phyloP scores from a whole-genome alignment of 2,329 filamentous ascomycete species.

The Phialocephala sp. region DNA sequence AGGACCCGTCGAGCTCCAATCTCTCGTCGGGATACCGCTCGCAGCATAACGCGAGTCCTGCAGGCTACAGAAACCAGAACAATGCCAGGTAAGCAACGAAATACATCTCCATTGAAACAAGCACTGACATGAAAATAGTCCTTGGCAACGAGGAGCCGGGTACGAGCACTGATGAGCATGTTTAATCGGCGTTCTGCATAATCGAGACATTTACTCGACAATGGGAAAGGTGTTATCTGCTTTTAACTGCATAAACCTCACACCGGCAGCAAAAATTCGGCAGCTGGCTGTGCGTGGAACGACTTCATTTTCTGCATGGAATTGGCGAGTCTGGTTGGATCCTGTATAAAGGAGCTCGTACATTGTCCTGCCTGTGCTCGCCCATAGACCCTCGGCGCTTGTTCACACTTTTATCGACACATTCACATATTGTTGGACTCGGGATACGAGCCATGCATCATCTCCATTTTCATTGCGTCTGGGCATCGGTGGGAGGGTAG shows the following conservation, averaged over 20 bases:
- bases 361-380: slow-evolving; percentile 13
- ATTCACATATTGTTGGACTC: slow-evolving; percentile 11
- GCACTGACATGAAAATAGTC: slow-evolving; percentile 47
- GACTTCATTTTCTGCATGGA: slow-evolving; percentile 28
- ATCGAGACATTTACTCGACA: slow-evolving; percentile 30
- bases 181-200: slow-evolving; percentile 39
- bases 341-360: slow-evolving; percentile 26
- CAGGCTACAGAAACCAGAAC: slow-evolving; percentile 49
- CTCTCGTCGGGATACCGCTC: slow-evolving; percentile 44
- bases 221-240: slow-evolving; percentile 41
- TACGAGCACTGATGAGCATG: slow-evolving; percentile 54
- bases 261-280: slow-evolving; percentile 25
- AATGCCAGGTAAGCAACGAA: slow-evolving; percentile 52
- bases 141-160: slow-evolving; percentile 62
- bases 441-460: slow-evolving; percentile 4
- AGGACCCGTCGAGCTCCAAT: slow-evolving; percentile 43
- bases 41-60: slow-evolving; percentile 50
- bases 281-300: slow-evolving; percentile 38
- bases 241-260: slow-evolving; percentile 35
- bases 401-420: slow-evolving; percentile 12
- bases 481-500: slow-evolving; percentile 12
- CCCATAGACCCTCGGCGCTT: slow-evolving; percentile 11
- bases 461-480: slow-evolving; percentile 26
- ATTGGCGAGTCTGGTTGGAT: slow-evolving; percentile 26
- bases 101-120: background rate